Conservation (phyloP, 441 rosid genomes). For the Brassica hybrid region DNA sequence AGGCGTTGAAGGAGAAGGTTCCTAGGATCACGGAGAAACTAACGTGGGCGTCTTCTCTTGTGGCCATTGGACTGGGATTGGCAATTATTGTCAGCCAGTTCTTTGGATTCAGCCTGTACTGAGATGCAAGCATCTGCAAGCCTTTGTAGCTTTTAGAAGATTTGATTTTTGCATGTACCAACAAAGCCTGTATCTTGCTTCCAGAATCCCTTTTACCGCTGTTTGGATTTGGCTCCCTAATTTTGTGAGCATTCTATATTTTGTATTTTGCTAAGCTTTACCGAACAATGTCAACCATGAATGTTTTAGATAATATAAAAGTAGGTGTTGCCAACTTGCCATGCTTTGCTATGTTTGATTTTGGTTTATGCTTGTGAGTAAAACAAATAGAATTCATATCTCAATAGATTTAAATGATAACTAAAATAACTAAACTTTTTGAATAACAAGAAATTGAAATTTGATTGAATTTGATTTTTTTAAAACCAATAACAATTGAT, state of each 20-base stretch:
- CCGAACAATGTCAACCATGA: neutral
- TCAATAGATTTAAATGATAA: no score
- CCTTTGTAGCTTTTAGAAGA: constrained; percentile 20
- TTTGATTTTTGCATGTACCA: constrained; percentile 27
- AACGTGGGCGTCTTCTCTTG: constrained; percentile 91
- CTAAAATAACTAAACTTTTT: no score
- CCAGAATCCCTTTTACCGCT: neutral
- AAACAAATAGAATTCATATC: no score
- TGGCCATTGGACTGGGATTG: constrained; percentile 84
- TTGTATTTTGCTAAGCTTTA: neutral
- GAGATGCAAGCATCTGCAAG: no score
- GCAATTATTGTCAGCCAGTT: constrained; percentile 87
- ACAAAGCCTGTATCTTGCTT: constrained; percentile 18
- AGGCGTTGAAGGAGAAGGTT: constrained; percentile 81
- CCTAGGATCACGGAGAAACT: constrained; percentile 96
- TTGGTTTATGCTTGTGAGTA: no score
- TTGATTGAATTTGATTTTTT: no score
- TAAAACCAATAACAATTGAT: no score
- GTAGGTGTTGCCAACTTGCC: neutral
- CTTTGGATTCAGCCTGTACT: constrained; percentile 84
- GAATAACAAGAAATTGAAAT: no score
- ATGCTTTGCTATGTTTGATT: neutral
- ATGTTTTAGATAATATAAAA: constrained; percentile 1
- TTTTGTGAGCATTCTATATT: constrained; percentile 12
- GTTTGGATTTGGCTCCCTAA: constrained; percentile 22